Evolutionary conservation across 78 protist species (phyloP).

Genomic region (Acrasis kona): DNA sequence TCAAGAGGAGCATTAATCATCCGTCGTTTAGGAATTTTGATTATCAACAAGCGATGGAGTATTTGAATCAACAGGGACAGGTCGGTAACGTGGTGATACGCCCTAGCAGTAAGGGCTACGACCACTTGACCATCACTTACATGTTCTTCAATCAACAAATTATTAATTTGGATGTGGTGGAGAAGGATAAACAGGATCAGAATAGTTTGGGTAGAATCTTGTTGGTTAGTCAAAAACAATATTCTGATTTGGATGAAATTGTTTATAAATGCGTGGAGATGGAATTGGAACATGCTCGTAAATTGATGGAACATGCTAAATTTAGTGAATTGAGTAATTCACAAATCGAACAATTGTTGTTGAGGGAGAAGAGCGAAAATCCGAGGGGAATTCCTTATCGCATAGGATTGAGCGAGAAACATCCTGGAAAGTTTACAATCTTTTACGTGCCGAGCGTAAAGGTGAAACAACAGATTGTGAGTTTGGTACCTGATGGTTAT

Average conservation of each 20-base stretch:
- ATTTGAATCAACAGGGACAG: neutral
- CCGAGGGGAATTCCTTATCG: neutral
- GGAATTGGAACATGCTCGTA: neutral
- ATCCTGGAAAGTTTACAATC: neutral
- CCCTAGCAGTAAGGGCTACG: neutral
- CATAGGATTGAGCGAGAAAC: neutral
- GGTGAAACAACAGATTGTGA: neutral
- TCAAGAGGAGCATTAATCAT: neutral
- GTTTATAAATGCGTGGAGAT: neutral
- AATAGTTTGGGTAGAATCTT: neutral
- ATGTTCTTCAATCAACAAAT: neutral
- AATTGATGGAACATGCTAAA: neutral
- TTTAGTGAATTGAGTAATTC: neutral
- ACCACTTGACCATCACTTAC: neutral
- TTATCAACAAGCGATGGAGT: neutral
- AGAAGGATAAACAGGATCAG: neutral
- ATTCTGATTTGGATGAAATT: neutral
- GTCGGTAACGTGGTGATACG: neutral
- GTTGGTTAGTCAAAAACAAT: neutral
- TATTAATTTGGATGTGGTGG: neutral
- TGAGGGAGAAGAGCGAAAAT: neutral
- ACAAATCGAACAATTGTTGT: neutral
- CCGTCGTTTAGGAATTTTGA: neutral
- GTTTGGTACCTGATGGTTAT: neutral
- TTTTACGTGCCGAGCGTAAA: neutral